Percentiles rank a stretch among this genome's conserved stretches.
Evolutionary conservation across 2,329 filamentous ascomycete species (phyloP).

Genomic region (Clonostachys rhizophaga): DNA sequence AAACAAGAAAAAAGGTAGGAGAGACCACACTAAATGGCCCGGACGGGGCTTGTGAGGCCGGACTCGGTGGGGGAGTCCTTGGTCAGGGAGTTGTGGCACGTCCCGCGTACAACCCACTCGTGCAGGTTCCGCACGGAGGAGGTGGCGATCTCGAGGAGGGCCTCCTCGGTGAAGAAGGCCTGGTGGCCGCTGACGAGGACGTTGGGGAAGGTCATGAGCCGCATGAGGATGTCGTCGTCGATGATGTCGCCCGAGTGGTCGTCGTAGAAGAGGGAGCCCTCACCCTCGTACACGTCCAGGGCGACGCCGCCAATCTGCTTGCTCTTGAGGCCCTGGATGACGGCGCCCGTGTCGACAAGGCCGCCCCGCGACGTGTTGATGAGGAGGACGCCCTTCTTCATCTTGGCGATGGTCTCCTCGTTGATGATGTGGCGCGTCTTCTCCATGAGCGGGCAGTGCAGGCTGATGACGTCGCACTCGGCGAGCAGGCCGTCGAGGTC

Average conservation of each 20-base stretch:
- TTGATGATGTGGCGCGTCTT: slow-evolving; percentile 59
- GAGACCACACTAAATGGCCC: slow-evolving; percentile 15
- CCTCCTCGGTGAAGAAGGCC: slow-evolving; percentile 65
- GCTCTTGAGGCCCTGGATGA: slow-evolving; percentile 56
- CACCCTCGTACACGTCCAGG: slow-evolving; percentile 65
- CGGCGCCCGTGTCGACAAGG: slow-evolving; percentile 54
- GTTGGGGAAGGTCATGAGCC: slow-evolving; percentile 64
- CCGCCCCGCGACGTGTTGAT: slow-evolving; percentile 67
- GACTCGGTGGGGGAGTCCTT: slow-evolving; percentile 7
- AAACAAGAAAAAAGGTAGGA: too few species aligned
- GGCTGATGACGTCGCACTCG: slow-evolving; percentile 54
- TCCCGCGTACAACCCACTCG: slow-evolving; percentile 28
- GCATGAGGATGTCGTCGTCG: slow-evolving; percentile 61
- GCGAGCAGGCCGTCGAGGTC: slow-evolving; percentile 49
- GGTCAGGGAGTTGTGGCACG: slow-evolving; percentile 27
- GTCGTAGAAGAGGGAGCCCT: slow-evolving; percentile 59
- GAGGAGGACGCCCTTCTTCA: slow-evolving; percentile 57
- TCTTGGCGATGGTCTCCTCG: slow-evolving; percentile 39
- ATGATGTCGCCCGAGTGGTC: slow-evolving; percentile 62
- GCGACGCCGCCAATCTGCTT: slow-evolving; percentile 57
- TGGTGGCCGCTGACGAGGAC: slow-evolving; percentile 64
- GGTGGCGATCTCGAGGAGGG: slow-evolving; percentile 57
- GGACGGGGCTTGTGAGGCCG: slow-evolving; percentile 17
- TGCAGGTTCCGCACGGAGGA: slow-evolving; percentile 53
- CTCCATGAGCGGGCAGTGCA: slow-evolving; percentile 62